Base-by-base conservation (phyloP, 768 basidiomycete species). In the Russula virescens region DNA sequence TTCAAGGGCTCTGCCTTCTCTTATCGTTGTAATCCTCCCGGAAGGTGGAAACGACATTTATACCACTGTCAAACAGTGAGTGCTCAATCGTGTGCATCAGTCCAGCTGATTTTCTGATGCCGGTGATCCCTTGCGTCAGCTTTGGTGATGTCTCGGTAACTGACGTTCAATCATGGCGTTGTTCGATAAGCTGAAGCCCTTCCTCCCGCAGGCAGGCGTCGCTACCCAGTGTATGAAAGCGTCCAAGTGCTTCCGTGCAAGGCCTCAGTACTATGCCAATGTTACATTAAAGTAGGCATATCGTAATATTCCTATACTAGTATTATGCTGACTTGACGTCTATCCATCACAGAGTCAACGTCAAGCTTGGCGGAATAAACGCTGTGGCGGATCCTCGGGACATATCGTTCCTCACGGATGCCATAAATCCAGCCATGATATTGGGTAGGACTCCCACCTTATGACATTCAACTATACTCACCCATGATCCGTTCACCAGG, bases 301-400 rank as follows among this genome's bases (percentile, higher is more conserved):
- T 35, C 34, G 11, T 26, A 3, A 42, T 61, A 28, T 28, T 0
- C 13, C 7, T 61, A 28, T 28, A 0, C 13, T 5, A 60, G 21
- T 48, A 40, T 60, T 57, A 42, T 26, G 9, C 14, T 23, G 28
- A 46, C 34, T 14, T 11, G 62, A 62, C 10, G 11, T 11, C 18
- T 60, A 28, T 16, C 6, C 23, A 31, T 40, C 21, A 23, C 63
- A 91, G 89, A 72, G 79, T 92, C 66, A 92, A 92, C 64, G 89
- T 89, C 21, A 91, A 91, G 71, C 77, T 91, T 0, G 90, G 90
- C 11, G 90, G 91, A 2, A 88, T 90, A 68, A 93, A 93, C 70
- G 82, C 82, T 3, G 76, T 92, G 23, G 88, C 88, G 0, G 85
- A 89, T 50, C 80, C 86, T 0, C 75, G 79, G 11, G 85, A 86